Evolutionary conservation across 2,329 filamentous ascomycete species (phyloP).

Genomic region (Aspergillus amoenus): DNA sequence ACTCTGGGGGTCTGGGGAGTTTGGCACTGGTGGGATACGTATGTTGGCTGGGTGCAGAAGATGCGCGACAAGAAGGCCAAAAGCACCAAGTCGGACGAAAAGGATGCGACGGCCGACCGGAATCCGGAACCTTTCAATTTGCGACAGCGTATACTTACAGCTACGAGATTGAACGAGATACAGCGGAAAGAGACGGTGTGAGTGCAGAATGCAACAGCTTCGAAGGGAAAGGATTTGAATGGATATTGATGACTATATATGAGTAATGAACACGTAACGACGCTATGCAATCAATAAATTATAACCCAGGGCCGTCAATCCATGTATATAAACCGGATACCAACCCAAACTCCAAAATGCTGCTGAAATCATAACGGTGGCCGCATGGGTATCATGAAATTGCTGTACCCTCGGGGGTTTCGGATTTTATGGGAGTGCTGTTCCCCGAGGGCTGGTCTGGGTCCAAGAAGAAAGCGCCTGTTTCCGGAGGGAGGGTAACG

Average conservation of each 20-base stretch:
- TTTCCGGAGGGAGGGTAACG: constrained; percentile 22
- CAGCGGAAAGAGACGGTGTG: constrained; percentile 5
- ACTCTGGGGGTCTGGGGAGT: constrained; percentile 27
- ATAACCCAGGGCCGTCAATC: not conserved
- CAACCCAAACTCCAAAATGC: constrained; percentile 3
- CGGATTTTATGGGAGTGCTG: not conserved
- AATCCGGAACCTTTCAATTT: not conserved
- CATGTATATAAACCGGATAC: not conserved
- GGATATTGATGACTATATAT: not conserved
- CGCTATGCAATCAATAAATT: not conserved
- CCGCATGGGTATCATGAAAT: constrained; percentile 5
- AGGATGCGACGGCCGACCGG: not conserved
- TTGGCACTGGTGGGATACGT: constrained; percentile 17
- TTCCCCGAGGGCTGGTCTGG: not conserved
- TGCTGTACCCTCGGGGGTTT: not conserved
- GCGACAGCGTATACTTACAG: not conserved
- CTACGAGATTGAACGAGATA: not conserved
- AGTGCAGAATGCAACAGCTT: not conserved
- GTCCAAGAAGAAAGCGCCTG: constrained; percentile 23
- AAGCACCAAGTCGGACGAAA: not conserved
- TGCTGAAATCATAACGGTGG: not conserved
- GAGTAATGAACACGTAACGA: not conserved
- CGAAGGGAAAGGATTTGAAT: not conserved
- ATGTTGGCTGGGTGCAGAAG: not conserved
- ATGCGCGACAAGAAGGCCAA: not conserved